phyloP scores from a whole-genome alignment of 768 basidiomycete species.

The Russula emetica region DNA sequence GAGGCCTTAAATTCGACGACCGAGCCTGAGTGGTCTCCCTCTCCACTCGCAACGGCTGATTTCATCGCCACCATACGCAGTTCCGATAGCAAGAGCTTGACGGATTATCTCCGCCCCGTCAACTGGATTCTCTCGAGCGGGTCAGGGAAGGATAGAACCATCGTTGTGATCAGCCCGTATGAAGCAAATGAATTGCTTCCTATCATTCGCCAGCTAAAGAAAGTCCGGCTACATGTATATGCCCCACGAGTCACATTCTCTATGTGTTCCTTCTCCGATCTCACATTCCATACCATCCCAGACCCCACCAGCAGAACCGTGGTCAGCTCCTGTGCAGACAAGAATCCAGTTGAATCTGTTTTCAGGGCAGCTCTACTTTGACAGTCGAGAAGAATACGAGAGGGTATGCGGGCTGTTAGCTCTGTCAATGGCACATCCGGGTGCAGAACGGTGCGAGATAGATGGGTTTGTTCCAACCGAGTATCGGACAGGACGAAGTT shows the following conservation, averaged over 20 bases:
- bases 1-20: neutral
- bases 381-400: slow-evolving; percentile 16
- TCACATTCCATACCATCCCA: slow-evolving; percentile 13
- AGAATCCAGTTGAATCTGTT: slow-evolving; percentile 10
- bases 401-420: slow-evolving; percentile 15
- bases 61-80: slow-evolving; percentile 8
- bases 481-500: neutral
- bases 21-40: slow-evolving; percentile 18
- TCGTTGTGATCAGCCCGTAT: slow-evolving; percentile 17
- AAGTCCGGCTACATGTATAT: slow-evolving; percentile 18
- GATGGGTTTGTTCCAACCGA: slow-evolving; percentile 4
- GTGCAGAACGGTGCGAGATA: neutral
- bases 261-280: slow-evolving; percentile 18
- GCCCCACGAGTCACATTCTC: slow-evolving; percentile 11
- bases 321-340: slow-evolving; percentile 8
- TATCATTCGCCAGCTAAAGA: slow-evolving; percentile 17
- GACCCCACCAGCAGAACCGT: neutral
- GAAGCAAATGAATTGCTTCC: slow-evolving; percentile 22
- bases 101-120: slow-evolving; percentile 21
- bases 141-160: slow-evolving; percentile 1
- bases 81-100: neutral
- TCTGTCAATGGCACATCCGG: slow-evolving; percentile 14
- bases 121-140: slow-evolving; percentile 21
- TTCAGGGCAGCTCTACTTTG: slow-evolving; percentile 24
- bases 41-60: slow-evolving; percentile 17